These are phyloP conservation scores for Coemansia biformis DNA, from an alignment of 192 early-diverging fungal genomes.

Conservation along the genomic window DNA sequence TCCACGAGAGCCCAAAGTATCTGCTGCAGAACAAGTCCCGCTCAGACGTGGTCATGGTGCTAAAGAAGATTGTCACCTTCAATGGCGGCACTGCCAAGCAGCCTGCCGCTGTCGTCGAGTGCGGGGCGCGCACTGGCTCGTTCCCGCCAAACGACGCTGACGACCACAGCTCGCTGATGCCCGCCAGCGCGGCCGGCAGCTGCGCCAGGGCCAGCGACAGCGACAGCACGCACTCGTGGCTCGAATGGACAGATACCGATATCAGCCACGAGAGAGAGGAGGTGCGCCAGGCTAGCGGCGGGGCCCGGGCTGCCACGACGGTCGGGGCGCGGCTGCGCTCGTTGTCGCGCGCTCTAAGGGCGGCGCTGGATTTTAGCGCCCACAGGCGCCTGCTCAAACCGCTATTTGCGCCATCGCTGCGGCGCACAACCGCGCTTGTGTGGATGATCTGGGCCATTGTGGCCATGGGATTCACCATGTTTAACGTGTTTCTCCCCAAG, in stretches of 20 bases:
- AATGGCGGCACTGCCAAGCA: slow-evolving; percentile 51
- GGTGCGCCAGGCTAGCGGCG: not conserved
- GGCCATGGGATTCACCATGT: slow-evolving; percentile 78
- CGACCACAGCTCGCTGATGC: slow-evolving; percentile 10
- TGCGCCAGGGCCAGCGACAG: slow-evolving; percentile 2
- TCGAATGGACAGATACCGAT: slow-evolving; percentile 39
- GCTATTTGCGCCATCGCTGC: slow-evolving; percentile 52
- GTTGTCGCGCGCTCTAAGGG: not conserved
- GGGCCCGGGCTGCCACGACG: not conserved
- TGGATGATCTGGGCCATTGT: slow-evolving; percentile 76
- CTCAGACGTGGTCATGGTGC: slow-evolving; percentile 61
- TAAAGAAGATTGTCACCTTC: slow-evolving; percentile 59
- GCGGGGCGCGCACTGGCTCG: not conserved
- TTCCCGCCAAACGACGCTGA: not conserved
- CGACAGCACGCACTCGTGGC: slow-evolving; percentile 27
- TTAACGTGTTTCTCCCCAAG: slow-evolving; percentile 81
- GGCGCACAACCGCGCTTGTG: slow-evolving; percentile 62
- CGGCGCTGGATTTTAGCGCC: slow-evolving; percentile 14
- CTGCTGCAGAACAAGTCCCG: slow-evolving; percentile 60
- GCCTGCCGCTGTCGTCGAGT: slow-evolving; percentile 5
- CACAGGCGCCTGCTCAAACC: slow-evolving; percentile 41
- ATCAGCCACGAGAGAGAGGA: not conserved
- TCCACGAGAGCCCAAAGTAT: slow-evolving; percentile 79
- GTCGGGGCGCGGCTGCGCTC: slow-evolving; percentile 3
- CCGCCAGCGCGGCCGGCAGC: not conserved